Base-by-base conservation (phyloP, 768 basidiomycete species). In the Russula virescens region DNA sequence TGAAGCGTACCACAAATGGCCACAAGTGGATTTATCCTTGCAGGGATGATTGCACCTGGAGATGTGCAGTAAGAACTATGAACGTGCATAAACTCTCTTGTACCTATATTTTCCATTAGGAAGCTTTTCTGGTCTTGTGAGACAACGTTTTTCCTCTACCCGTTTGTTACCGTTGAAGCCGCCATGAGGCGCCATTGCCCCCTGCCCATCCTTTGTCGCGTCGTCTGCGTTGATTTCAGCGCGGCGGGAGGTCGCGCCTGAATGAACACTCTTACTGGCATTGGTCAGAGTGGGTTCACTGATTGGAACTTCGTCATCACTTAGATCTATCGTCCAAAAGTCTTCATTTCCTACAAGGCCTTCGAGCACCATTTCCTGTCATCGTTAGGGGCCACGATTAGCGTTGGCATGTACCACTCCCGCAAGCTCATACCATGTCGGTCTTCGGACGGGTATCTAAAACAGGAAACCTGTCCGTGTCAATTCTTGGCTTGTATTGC, bases 11-110 rank as follows among this genome's bases (percentile, higher is more conserved):
- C 91, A 93, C 40, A 85, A 71, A 75, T 94, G 91, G 26, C 86
- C 81, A 70, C 91, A 94, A 47, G 76, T 79, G 5, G 76, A 74
- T 72, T 91, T 93, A 69, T 91, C 84, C 71, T 87, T 89, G 78
- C 91, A 94, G 23, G 79, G 55, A 67, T 94, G 91, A 67, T 89
- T 88, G 69, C 91, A 94, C 54, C 89, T 91, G 45, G 38, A 25
- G 18, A n/a, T 28, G 2, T 57, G 21, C 3, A 16, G 46, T 40
- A 23, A 47, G 46, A 53, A 31, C 21, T 16, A 34, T 23, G 25
- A 16, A 38, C 16, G 26, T 25, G 9, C 21, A 25, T 19, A 55
- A 52, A 11, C 25, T 34, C 6, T 19, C 21, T 8, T 26, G 23
- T 60, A 67, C 89, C 77, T 75, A 65, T 82, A 85, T 60, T 83